Conservation (phyloP, 768 basidiomycete species). For the Lactarius hatsudake region DNA sequence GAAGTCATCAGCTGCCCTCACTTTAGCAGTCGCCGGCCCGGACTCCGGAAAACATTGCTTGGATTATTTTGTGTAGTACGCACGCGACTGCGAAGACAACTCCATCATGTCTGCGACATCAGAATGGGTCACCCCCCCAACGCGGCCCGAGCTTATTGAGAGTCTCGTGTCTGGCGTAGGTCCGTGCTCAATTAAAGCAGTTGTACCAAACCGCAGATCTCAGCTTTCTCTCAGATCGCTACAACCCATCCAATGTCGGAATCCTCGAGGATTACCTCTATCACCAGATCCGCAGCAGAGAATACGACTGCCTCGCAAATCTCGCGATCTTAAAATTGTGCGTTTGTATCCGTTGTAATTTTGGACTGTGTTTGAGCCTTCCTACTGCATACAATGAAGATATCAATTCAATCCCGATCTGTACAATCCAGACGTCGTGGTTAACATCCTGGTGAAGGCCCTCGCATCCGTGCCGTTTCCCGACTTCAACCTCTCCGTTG, state of each 20-base stretch:
- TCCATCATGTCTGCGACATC: slow-evolving; percentile 48
- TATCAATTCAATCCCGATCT: slow-evolving; percentile 96
- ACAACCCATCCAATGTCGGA: slow-evolving; percentile 91
- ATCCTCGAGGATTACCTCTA: slow-evolving; percentile 97
- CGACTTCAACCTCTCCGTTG: slow-evolving; percentile 93
- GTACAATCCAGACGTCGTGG: slow-evolving; percentile 88
- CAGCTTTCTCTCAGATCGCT: slow-evolving; percentile 65
- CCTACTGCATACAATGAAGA: slow-evolving; percentile 39
- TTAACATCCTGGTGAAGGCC: slow-evolving; percentile 93
- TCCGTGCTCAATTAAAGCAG: slow-evolving; percentile 37
- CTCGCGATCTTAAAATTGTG: slow-evolving; percentile 92
- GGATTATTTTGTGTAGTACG: background rate
- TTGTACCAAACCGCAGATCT: background rate
- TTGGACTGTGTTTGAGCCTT: background rate
- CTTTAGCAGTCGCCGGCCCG: no score
- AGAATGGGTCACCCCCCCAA: slow-evolving; percentile 71
- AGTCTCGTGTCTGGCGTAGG: slow-evolving; percentile 89
- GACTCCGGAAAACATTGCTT: no score
- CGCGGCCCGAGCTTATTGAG: slow-evolving; percentile 84
- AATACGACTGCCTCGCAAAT: slow-evolving; percentile 95
- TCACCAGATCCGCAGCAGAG: slow-evolving; percentile 85
- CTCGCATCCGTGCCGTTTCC: slow-evolving; percentile 81
- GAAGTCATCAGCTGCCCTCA: no score
- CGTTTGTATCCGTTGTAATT: slow-evolving; percentile 28
- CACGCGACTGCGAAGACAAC: background rate